Evolutionary conservation across 2,329 filamentous ascomycete species (phyloP).

Genomic region (Moelleriella libera): DNA sequence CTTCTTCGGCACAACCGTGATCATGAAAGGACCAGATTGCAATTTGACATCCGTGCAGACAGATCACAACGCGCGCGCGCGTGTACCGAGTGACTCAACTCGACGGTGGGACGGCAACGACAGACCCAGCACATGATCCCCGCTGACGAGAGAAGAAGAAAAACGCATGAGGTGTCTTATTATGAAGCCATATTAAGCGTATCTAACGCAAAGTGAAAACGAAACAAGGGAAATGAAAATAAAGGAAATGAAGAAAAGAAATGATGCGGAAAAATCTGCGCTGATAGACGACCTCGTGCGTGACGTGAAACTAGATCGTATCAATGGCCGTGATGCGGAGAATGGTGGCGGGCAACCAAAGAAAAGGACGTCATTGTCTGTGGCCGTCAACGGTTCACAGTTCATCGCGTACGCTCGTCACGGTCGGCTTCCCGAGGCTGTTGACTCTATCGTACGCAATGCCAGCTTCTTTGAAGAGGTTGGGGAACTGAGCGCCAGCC

Average conservation of each 20-base stretch:
- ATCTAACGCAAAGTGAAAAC: background rate
- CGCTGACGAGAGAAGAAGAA: no score
- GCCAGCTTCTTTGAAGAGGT: conserved; percentile 13
- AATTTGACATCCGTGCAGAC: conserved; percentile 99
- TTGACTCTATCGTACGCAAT: conserved; percentile 8
- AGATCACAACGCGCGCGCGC: no score
- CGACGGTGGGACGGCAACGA: background rate
- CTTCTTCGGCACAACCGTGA: conserved; percentile 98
- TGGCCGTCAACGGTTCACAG: conserved; percentile 12
- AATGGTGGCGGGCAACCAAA: background rate
- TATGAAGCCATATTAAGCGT: background rate
- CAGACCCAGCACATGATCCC: background rate
- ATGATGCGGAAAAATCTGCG: background rate
- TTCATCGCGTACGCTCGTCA: conserved; percentile 18
- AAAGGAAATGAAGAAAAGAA: background rate
- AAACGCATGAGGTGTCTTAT: background rate
- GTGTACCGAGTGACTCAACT: background rate
- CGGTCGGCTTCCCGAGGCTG: conserved; percentile 9
- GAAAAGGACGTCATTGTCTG: background rate
- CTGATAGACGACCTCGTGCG: background rate
- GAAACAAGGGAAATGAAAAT: no score
- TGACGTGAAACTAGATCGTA: no score
- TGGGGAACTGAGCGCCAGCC: conserved; percentile 70
- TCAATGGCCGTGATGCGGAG: no score
- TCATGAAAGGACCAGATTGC: conserved; percentile 74